Evolutionary conservation across 495 filamentous ascomycete species (phyloP), one percentile per base, ranked within the genome.

Genomic region (Halenospora varia): DNA sequence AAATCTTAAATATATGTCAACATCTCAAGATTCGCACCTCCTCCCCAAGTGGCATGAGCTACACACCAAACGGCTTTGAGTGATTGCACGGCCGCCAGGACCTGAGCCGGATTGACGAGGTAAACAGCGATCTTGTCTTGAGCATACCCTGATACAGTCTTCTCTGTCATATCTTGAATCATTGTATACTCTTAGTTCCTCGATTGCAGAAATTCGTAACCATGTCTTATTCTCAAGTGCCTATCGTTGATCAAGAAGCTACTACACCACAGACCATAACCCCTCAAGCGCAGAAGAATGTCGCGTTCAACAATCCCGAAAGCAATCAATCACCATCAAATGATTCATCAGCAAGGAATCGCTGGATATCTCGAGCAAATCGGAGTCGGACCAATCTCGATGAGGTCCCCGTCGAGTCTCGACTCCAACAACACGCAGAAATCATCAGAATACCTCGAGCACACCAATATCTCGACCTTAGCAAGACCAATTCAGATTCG

Each of bases 401-500:
- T 53, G 61, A n/a, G 19, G 46, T 55, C 47, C 17, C 15, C 13
- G 10, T 15, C 17, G 6, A 48, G 22, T 48, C 19, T 2, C 18
- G 45, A 10, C 11, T 22, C 18, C 22, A 20, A 10, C 17, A 48
- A 48, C 45, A 48, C 22, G 11, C 18, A 13, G 6, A 48, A 18
- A 18, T 75, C 8, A 66, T 73, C 23, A 62, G 68, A 19, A 70
- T 70, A 20, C 71, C 70, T 9, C 62, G 66, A 42, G 73, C 71
- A 0, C 62, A 46, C 22, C n/a, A 13, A n/a, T 58, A 24, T 8
- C 18, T 11, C 45, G 45, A 48, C 15, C 45, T 48, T 19, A 18
- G 18, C 45, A 48, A 48, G 2, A 35, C 29, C 29, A 35, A 35
- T 13, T 35, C 45, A 17, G 19, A 48, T 11, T 10, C 45, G 2